A percentile compares a stretch with the other conserved stretches of the same genome.
These are phyloP conservation scores for Colletotrichum magnum DNA, from an alignment of 2,329 filamentous ascomycete genomes.

Conservation along the genomic window DNA sequence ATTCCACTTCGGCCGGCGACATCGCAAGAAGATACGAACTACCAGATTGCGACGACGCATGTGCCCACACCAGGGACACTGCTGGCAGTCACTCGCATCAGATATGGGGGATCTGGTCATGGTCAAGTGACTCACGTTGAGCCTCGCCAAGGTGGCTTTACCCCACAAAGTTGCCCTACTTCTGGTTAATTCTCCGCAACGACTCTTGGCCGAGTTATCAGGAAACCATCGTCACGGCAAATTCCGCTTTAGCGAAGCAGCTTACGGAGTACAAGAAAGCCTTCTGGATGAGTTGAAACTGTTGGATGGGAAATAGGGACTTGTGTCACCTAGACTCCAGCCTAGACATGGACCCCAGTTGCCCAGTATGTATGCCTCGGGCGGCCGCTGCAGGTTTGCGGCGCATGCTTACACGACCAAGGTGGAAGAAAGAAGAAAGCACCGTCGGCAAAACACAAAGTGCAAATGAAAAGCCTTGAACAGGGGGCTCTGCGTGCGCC, in stretches of 20 bases:
- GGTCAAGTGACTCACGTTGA: slow-evolving; percentile 13
- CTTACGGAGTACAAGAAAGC: background rate
- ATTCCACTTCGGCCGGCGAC: too few species aligned
- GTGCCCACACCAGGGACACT: background rate
- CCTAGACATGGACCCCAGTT: background rate
- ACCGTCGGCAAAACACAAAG: background rate
- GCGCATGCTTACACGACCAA: slow-evolving; percentile 17
- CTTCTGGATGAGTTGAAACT: background rate
- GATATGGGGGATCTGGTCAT: slow-evolving; percentile 4
- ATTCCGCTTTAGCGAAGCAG: background rate
- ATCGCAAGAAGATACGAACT: slow-evolving; percentile 2
- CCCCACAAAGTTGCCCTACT: slow-evolving; percentile 6
- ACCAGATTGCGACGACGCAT: background rate
- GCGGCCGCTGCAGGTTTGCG: slow-evolving; percentile 14
- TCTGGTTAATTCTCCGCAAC: background rate
- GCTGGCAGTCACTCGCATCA: background rate
- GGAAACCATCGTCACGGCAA: background rate
- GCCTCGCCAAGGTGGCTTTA: background rate
- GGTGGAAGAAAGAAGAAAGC: background rate
- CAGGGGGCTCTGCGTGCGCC: slow-evolving; percentile 1
- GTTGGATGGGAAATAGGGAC: background rate
- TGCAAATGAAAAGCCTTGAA: background rate
- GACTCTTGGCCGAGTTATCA: background rate
- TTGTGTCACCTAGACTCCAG: background rate
- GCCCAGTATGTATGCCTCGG: slow-evolving; percentile 1